phyloP scores from a whole-genome alignment of 2,329 filamentous ascomycete genomes.

The Alternaria gaisen region DNA sequence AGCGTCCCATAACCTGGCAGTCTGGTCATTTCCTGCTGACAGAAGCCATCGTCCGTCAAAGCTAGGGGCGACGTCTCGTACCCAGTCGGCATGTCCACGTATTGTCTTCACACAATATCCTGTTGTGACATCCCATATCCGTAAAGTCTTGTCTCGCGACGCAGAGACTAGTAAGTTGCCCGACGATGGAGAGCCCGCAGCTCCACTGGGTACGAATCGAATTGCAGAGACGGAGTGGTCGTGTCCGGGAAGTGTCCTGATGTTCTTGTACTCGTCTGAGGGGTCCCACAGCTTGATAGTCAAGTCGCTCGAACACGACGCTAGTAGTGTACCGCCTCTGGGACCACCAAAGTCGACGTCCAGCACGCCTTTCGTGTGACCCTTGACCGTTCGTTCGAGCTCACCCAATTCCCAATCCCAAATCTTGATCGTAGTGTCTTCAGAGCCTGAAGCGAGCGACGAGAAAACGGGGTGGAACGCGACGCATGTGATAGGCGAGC shows the following conservation, averaged over 20 bases:
- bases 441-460: conserved; percentile 86
- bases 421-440: conserved; percentile 94
- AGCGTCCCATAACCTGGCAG: conserved; percentile 85
- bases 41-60: conserved; percentile 84
- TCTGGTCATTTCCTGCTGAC: conserved; percentile 83
- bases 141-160: conserved; percentile 82
- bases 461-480: conserved; percentile 94
- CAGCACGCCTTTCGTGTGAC: conserved; percentile 86
- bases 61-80: conserved; percentile 85
- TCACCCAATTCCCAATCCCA: conserved; percentile 98
- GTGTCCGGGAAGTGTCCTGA: conserved; percentile 87
- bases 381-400: conserved; percentile 87
- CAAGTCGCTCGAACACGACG: conserved; percentile 85
- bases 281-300: conserved; percentile 97
- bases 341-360: conserved; percentile 93
- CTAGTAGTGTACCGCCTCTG: conserved; percentile 78
- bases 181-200: conserved; percentile 77
- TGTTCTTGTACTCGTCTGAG: conserved; percentile 92
- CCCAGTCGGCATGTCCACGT: conserved; percentile 85
- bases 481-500: conserved; percentile 81
- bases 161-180: conserved; percentile 88
- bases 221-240: conserved; percentile 92
- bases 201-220: conserved; percentile 85
- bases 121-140: conserved; percentile 92
- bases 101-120: conserved; percentile 94